These are phyloP conservation scores for Carallia brachiata DNA, from an alignment of 345 rosid species.

Conservation along the genomic window DNA sequence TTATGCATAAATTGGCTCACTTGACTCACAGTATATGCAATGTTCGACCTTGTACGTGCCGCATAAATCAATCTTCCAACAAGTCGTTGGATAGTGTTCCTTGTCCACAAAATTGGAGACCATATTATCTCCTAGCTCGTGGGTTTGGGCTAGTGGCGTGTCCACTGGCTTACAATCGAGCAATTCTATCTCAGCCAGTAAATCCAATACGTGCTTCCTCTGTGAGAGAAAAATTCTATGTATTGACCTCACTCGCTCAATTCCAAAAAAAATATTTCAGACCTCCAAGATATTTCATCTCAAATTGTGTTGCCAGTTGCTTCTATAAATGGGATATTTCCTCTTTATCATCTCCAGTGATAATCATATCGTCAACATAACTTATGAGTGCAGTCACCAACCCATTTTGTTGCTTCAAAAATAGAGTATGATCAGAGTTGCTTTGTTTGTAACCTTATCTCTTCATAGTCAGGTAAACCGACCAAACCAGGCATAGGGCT, in stretches of 20 bases:
- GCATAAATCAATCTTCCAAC: too few relatives aligned
- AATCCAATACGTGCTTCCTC: background rate
- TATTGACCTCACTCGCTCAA: background rate
- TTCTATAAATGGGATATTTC: background rate
- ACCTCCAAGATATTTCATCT: background rate
- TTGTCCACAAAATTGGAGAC: too few relatives aligned
- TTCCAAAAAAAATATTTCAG: background rate
- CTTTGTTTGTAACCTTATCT: background rate
- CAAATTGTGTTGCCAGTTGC: background rate
- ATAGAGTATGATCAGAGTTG: background rate
- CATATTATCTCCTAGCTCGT: too few relatives aligned
- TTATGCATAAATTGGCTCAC: too few relatives aligned
- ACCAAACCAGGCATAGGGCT: background rate
- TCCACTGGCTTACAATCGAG: background rate
- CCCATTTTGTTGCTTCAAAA: too few relatives aligned
- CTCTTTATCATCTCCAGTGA: background rate
- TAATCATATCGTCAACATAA: background rate
- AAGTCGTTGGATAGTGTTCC: too few relatives aligned
- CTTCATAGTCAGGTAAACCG: too few relatives aligned
- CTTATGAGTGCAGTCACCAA: background rate
- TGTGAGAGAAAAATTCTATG: background rate
- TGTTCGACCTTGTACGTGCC: too few relatives aligned
- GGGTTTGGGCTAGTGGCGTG: too few relatives aligned
- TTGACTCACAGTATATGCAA: too few relatives aligned
- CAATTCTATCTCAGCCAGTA: background rate